Evolutionary conservation across 2,329 filamentous ascomycete genomes (phyloP), one percentile per base, ranked within the genome.

Genomic region (Calonectria honghensis): DNA sequence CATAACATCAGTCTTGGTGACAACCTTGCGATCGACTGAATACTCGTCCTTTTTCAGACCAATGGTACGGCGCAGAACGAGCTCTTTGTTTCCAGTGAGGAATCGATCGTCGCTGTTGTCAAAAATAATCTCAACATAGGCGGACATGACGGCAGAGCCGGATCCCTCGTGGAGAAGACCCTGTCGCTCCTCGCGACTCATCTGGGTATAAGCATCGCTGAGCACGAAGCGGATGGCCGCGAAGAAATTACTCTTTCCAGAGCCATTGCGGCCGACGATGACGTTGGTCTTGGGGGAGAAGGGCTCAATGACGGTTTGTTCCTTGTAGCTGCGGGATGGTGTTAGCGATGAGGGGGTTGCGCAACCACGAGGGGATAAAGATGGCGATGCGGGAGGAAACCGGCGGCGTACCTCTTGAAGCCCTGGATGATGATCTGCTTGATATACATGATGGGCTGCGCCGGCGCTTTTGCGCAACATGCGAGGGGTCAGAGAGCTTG

Each of bases 371-470:
- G 65, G 37, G 66, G 70, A 72, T 64, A 74, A 67, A 63, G 65
- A 69, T 31, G 35, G 41, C 37, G 54, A 73, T n/a, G 51, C 48
- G 64, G 61, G 52, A 32, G 29, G 61, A 18, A 24, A 32, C 59
- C 57, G 24, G 39, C 41, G 71, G 51, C 86, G 79, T 86, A 97
- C 96, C 96, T 98, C 88, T 99, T 99, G 89, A 99, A 99, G 92
- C 97, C 97, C 86, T 99, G 97, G 84, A 99, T 98, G 86, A 98
- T 98, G 86, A 98, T 98, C 89, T 99, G 97, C 87, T 99, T 99
- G 91, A 99, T 98, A 89, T 97, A 97, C 96, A 98, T 98, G 84
- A 81, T 89, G 85, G 82, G 79, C 79, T 82, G 80, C 81, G 83
- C 82, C 77, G 81, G 83, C 84, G 84, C 85, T 82, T 76, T 76